Base-by-base conservation (phyloP, 2,329 filamentous ascomycete genomes). In the Pseudogymnoascus sp. region DNA sequence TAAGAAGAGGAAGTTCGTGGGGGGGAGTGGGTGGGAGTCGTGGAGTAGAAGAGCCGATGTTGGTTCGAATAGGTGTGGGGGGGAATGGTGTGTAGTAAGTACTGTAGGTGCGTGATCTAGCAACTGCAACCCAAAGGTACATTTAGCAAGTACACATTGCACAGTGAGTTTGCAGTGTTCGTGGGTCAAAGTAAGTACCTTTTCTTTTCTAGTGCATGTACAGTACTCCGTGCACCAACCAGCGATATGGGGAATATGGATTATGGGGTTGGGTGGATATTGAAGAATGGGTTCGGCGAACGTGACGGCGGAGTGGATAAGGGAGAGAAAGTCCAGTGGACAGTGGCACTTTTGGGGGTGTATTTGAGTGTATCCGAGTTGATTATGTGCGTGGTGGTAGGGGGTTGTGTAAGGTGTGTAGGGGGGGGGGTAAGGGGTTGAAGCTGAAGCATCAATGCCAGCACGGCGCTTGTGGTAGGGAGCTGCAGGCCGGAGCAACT, bases 401-500 rank as follows among this genome's bases (percentile, higher is more conserved):
- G 41, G 41, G 41, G 41, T 14, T 8, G 41, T 35, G 30, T 11
- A 37, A 6, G 35, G 35, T 16, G 35, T n/a, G 14, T 37, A 37
- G 35, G 41, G 22, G 22, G 41, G 43, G 25, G 39, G 14, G 22
- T 30, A 30, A 25, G 25, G 43, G 25, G 43, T 50, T 50, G 43
- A 50, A 50, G 43, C 43, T 50, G 43, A 50, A 50, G 43, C 43
- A 50, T 50, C 30, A 30, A 50, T 30, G 43, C n/a, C 25, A 50
- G 30, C 22, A 50, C 22, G 25, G 14, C 43, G 43, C n/a, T 25
- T 50, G 43, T 50, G 43, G 30, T 50, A 28, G 43, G 43, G 11
- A 25, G 30, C 34, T 50, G 25, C 43, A 50, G 25, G 43, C 41
- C 25, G 43, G 43, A 30, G 25, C 14, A 50, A 50, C 25, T 30